Evolutionary conservation across 2,329 filamentous ascomycete genomes (phyloP).

Genomic region (Neonectria coccinea): DNA sequence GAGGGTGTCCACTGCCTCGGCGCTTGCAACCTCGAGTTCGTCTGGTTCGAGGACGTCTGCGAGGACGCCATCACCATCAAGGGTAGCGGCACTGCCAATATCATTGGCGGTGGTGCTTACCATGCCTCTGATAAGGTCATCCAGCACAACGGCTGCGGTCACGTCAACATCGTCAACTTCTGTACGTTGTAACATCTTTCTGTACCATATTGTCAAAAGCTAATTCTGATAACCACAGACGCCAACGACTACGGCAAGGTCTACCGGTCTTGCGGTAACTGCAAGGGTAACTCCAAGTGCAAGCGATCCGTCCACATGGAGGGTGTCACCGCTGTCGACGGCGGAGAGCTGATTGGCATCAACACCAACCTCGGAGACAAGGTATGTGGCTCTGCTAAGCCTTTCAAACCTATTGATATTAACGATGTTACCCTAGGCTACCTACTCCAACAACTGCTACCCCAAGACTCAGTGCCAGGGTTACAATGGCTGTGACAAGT

Average conservation of each 20-base stretch:
- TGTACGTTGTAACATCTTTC: slow-evolving; percentile 27
- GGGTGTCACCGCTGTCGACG: slow-evolving; percentile 54
- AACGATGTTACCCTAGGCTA: slow-evolving; percentile 34
- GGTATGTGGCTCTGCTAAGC: too few species aligned
- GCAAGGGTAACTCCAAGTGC: slow-evolving; percentile 24
- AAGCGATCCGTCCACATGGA: slow-evolving; percentile 58
- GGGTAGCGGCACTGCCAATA: slow-evolving; percentile 54
- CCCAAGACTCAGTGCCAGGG: slow-evolving; percentile 46
- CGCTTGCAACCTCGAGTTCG: slow-evolving; percentile 56
- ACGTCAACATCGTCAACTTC: slow-evolving; percentile 55
- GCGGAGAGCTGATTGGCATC: slow-evolving; percentile 58
- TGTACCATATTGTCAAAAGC: too few species aligned
- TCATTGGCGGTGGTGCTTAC: slow-evolving; percentile 55
- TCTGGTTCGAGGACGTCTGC: slow-evolving; percentile 63
- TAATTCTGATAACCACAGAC: slow-evolving; percentile 25
- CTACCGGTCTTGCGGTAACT: slow-evolving; percentile 45
- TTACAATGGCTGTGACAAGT: slow-evolving; percentile 47
- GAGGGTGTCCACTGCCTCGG: slow-evolving; percentile 61
- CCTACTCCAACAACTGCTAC: slow-evolving; percentile 48
- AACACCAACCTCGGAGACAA: slow-evolving; percentile 50
- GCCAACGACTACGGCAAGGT: slow-evolving; percentile 61
- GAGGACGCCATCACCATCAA: slow-evolving; percentile 49
- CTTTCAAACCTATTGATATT: too few species aligned
- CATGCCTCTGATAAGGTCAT: slow-evolving; percentile 53
- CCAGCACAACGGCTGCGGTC: slow-evolving; percentile 59